Evolutionary conservation across 2,329 filamentous ascomycete species (phyloP), one percentile per base, ranked within the genome.

Genomic region (Lachnellula willkommii): DNA sequence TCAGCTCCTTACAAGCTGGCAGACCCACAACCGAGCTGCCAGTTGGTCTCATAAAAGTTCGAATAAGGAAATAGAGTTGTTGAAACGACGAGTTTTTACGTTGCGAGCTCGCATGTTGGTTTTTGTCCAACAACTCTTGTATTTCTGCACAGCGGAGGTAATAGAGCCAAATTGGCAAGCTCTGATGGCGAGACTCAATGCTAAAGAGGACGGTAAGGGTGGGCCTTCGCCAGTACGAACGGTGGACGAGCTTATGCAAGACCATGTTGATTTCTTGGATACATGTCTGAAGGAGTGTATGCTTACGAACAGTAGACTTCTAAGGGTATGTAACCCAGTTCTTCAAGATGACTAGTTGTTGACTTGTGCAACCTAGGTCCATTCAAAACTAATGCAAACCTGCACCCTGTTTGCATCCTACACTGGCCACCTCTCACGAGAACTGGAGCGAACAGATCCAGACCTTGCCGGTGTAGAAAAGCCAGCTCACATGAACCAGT

Each of bases 221-320:
- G 42, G 53, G 14, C 62, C 61, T 22, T 64, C 64, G 22, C 67
- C 71, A 6, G 75, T 72, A 45, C 73, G 90, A 35, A 97, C 92
- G 0, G 93, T 96, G 1, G 92, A 97, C 66, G 90, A 96, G 73
- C 74, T 97, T 69, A 97, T 97, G 92, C 89, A 96, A 73, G 91
- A 96, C 67, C 92, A 97, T 72, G 90, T 96, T 57, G 92, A 96
- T 73, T 96, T 96, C 71, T 75, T 97, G 48, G 92, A 95, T 64
- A 96, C 92, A 4, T 96, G 92, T 70, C 77, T 97, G 65, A 96
- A 96, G 73, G 92, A 96, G 74, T 96, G 93, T 75, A 96, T 96
- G 90, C 79, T 97, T 60, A 96, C 93, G 22, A 96, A 97, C 71
- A 89, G 89, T 69, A 96, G 96, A 74, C 79, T 96, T 7, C 75